phyloP scores from a whole-genome alignment of 305 asterid species.

The Caryopteris hybrid region DNA sequence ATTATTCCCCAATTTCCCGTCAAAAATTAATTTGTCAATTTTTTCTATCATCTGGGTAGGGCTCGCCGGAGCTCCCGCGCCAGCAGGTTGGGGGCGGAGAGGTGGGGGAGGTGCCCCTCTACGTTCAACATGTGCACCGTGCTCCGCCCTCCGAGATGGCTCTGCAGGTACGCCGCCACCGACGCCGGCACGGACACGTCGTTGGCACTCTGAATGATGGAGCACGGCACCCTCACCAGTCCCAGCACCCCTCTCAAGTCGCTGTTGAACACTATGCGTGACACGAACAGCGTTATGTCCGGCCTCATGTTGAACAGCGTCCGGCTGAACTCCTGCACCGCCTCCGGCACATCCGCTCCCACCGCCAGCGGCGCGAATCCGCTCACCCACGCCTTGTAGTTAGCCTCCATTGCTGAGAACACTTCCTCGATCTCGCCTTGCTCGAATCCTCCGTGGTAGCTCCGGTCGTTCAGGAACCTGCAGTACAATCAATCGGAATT shows the following conservation, averaged over 20 bases:
- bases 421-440: conserved; percentile 61
- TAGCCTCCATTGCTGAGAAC: conserved; percentile 80
- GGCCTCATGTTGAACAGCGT: conserved; percentile 96
- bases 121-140: conserved; percentile 57
- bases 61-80: conserved; percentile 79
- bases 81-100: conserved; percentile 73
- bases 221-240: conserved; percentile 72
- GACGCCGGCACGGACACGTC: conserved; percentile 85
- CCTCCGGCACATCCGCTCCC: conserved; percentile 95
- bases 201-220: conserved; percentile 71
- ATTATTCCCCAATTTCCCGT: conserved; percentile 14
- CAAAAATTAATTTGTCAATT: neutral
- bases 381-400: conserved; percentile 88
- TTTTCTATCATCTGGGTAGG: conserved; percentile 35
- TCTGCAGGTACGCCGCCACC: conserved; percentile 62
- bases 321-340: conserved; percentile 87
- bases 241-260: conserved; percentile 76
- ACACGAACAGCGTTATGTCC: conserved; percentile 78
- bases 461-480: conserved; percentile 71
- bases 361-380: conserved; percentile 96
- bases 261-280: conserved; percentile 59
- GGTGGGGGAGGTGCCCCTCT: conserved; percentile 93
- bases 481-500: neutral
- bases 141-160: conserved; percentile 75
- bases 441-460: conserved; percentile 93